These are phyloP conservation scores for Eimeria necatrix DNA, from an alignment of 169 alveolate species.

Conservation along the genomic window DNA sequence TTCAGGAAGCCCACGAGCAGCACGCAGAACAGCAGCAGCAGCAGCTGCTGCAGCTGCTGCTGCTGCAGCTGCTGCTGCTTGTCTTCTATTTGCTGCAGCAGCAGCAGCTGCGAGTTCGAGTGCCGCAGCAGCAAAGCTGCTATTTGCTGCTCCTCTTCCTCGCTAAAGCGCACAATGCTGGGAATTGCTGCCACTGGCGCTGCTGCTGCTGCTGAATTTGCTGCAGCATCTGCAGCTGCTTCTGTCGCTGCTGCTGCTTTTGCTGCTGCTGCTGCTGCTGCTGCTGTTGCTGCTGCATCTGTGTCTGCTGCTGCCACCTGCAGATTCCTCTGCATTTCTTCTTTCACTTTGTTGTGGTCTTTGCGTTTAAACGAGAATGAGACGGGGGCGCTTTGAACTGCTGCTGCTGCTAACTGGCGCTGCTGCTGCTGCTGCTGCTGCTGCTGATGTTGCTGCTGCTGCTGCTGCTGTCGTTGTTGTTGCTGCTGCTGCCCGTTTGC, in stretches of 20 bases:
- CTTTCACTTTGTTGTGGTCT: neutral
- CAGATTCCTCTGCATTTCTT: no score
- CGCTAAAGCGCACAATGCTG: neutral
- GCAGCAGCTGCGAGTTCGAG: neutral
- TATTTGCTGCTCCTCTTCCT: neutral
- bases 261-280: neutral
- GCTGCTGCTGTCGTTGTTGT: neutral
- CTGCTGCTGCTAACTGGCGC: no score
- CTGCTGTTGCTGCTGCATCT: neutral
- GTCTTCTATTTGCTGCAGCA: neutral
- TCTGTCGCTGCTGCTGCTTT: neutral
- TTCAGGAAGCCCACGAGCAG: conserved; percentile 81
- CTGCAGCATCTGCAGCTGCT: neutral
- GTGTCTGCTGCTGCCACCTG: no score
- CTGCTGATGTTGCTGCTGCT: neutral
- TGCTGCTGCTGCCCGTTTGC: no score
- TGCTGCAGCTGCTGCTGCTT: neutral
- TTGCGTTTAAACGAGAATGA: neutral
- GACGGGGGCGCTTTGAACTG: no score
- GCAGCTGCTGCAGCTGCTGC: neutral
- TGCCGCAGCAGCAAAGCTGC: neutral
- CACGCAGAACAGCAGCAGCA: conserved; percentile 46
- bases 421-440: neutral
- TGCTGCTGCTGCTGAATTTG: neutral
- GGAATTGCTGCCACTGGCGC: neutral